Conservation (phyloP, 768 basidiomycete genomes). For the Pulveroboletus frians region DNA sequence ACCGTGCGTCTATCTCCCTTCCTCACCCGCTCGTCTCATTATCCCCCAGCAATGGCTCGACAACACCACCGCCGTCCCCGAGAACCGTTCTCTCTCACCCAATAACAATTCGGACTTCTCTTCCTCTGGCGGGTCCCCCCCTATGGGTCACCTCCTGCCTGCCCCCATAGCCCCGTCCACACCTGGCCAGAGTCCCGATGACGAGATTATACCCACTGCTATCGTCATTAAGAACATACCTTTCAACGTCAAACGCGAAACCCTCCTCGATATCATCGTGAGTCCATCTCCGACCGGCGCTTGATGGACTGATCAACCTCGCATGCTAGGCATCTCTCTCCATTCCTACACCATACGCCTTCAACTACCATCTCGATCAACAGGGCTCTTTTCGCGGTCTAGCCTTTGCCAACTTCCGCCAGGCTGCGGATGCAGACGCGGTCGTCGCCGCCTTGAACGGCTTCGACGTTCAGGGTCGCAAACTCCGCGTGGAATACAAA, state of each 20-base stretch:
- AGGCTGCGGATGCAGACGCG: conserved; percentile 85
- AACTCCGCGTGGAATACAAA: conserved; percentile 98
- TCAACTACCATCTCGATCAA: conserved; percentile 98
- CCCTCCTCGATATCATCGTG: conserved; percentile 93
- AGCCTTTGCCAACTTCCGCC: conserved; percentile 97
- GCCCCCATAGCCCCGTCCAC: conserved; percentile 42
- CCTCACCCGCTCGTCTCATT: conserved; percentile 20
- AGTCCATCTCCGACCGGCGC: conserved; percentile 30
- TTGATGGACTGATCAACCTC: conserved; percentile 7
- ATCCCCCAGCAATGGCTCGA: conserved; percentile 79
- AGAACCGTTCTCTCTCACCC: conserved; percentile 77
- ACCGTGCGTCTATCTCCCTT: conserved; percentile 45
- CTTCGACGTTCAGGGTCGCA: conserved; percentile 93
- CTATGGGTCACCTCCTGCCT: conserved; percentile 41
- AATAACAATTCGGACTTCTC: conserved; percentile 88
- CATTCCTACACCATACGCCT: conserved; percentile 96
- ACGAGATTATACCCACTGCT: conserved; percentile 96
- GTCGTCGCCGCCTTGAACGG: conserved; percentile 96
- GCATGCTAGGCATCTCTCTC: conserved; percentile 70
- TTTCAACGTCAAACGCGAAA: conserved; percentile 96
- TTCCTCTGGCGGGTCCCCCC: conserved; percentile 80
- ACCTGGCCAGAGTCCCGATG: conserved; percentile 55
- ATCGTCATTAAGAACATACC: conserved; percentile 99
- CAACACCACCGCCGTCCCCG: conserved; percentile 44
- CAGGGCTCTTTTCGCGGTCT: conserved; percentile 95